Percentiles rank a stretch among this genome's conserved stretches.
These are phyloP conservation scores for Apocynum venetum DNA, from an alignment of 257 asterid species.

Conservation along the genomic window DNA sequence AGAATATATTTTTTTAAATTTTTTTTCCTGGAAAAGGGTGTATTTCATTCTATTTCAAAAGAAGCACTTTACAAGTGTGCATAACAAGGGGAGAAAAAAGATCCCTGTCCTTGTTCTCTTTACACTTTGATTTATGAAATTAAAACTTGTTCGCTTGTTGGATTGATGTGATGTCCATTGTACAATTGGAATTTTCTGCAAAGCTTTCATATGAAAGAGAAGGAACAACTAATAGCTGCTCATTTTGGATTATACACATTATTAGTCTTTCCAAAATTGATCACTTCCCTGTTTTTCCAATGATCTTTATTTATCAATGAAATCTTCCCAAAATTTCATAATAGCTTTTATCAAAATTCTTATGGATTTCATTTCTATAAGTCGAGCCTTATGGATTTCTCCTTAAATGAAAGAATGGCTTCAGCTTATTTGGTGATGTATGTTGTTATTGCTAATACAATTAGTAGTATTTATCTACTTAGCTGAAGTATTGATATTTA, in stretches of 20 bases:
- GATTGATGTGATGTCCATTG: background rate
- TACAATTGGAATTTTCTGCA: background rate
- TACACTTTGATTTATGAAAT: background rate
- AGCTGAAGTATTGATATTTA: background rate
- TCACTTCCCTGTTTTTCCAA: background rate
- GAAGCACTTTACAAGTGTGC: no score
- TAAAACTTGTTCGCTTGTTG: background rate
- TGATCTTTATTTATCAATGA: background rate
- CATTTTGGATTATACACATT: background rate
- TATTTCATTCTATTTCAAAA: background rate
- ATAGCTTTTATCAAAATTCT: background rate
- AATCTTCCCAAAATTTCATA: background rate
- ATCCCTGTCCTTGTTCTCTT: background rate
- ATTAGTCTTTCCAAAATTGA: background rate
- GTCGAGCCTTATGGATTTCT: no score
- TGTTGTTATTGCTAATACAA: background rate
- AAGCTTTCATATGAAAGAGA: background rate
- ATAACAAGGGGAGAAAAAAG: no score
- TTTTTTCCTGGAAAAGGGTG: no score
- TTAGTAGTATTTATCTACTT: background rate
- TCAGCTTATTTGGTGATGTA: background rate
- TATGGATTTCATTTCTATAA: background rate
- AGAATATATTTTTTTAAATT: background rate
- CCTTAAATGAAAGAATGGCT: background rate
- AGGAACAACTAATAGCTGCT: background rate